These are phyloP conservation scores for Alternaria sp. DNA, from an alignment of 2,329 filamentous ascomycete genomes.

Conservation along the genomic window DNA sequence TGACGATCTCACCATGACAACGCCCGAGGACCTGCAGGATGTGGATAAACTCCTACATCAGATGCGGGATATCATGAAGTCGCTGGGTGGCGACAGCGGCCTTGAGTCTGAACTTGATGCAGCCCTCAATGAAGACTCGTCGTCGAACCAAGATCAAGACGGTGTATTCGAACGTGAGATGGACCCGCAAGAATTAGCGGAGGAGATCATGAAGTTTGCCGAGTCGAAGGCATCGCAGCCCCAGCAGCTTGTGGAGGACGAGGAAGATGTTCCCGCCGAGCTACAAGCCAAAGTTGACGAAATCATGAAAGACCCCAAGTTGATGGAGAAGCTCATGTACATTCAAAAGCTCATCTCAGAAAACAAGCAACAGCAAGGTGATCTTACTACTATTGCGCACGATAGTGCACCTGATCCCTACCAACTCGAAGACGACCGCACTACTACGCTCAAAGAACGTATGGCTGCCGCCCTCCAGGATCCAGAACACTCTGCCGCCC, in stretches of 20 bases:
- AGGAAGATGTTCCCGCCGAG: slow-evolving; percentile 39
- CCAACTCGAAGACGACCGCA: slow-evolving; percentile 33
- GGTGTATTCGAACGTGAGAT: slow-evolving; percentile 30
- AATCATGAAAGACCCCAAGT: slow-evolving; percentile 45
- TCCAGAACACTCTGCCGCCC: slow-evolving; percentile 42
- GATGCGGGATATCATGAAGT: slow-evolving; percentile 39
- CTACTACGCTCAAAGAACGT: slow-evolving; percentile 35
- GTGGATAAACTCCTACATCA: slow-evolving; percentile 33
- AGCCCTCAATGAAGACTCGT: slow-evolving; percentile 29
- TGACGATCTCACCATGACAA: slow-evolving; percentile 14
- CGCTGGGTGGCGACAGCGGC: slow-evolving; percentile 29
- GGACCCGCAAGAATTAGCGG: slow-evolving; percentile 32
- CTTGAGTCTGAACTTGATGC: slow-evolving; percentile 36
- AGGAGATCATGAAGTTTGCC: slow-evolving; percentile 34
- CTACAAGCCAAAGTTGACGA: slow-evolving; percentile 45
- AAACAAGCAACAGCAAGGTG: slow-evolving; percentile 15
- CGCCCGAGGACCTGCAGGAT: slow-evolving; percentile 27
- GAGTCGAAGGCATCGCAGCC: slow-evolving; percentile 16
- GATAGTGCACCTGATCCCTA: slow-evolving; percentile 42
- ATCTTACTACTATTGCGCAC: slow-evolving; percentile 29
- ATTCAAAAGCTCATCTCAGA: slow-evolving; percentile 40
- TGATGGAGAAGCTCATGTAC: slow-evolving; percentile 45
- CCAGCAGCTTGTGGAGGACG: slow-evolving; percentile 17
- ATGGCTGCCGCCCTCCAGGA: slow-evolving; percentile 37
- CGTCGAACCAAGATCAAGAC: slow-evolving; percentile 16